phyloP scores from a whole-genome alignment of 768 basidiomycete species.

The Bullera alba region DNA sequence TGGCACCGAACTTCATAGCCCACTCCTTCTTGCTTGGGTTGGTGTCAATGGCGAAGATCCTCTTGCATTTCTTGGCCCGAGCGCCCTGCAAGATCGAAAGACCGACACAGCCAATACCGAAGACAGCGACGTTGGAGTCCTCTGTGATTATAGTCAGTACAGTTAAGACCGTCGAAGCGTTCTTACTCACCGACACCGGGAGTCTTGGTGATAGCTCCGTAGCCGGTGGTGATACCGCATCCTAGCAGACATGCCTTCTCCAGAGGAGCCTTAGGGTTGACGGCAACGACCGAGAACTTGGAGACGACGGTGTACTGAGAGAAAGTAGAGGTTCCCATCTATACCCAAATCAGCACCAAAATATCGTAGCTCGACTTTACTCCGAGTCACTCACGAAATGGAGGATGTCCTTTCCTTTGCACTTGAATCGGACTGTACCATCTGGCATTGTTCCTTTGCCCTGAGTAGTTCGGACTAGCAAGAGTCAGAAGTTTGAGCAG shows the following conservation, averaged over 20 bases:
- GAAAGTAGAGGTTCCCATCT: conserved; percentile 99
- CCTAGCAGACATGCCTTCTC: conserved; percentile 96
- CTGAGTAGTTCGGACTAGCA: conserved; percentile 65
- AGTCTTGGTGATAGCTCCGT: conserved; percentile 91
- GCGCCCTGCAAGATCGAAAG: conserved; percentile 84
- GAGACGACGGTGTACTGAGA: conserved; percentile 99
- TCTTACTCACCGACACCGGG: conserved; percentile 52
- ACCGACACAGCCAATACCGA: conserved; percentile 91
- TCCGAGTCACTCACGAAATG: conserved; percentile 67
- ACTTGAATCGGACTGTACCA: conserved; percentile 74
- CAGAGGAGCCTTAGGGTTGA: conserved; percentile 76
- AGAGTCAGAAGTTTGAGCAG: no score
- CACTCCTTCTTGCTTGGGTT: conserved; percentile 78
- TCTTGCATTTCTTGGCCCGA: conserved; percentile 66
- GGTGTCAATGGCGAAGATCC: conserved; percentile 86
- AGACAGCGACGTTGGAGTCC: conserved; percentile 83
- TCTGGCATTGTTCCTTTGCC: conserved; percentile 95
- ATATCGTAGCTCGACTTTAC: background rate
- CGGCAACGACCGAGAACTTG: conserved; percentile 90
- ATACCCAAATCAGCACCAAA: background rate
- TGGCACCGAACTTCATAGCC: conserved; percentile 89
- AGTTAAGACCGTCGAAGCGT: background rate
- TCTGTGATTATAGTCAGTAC: conserved; percentile 46
- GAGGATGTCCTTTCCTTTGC: conserved; percentile 74
- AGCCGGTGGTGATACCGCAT: conserved; percentile 91